Base-by-base conservation (phyloP, 257 asterid species). In the Salvia splendens region DNA sequence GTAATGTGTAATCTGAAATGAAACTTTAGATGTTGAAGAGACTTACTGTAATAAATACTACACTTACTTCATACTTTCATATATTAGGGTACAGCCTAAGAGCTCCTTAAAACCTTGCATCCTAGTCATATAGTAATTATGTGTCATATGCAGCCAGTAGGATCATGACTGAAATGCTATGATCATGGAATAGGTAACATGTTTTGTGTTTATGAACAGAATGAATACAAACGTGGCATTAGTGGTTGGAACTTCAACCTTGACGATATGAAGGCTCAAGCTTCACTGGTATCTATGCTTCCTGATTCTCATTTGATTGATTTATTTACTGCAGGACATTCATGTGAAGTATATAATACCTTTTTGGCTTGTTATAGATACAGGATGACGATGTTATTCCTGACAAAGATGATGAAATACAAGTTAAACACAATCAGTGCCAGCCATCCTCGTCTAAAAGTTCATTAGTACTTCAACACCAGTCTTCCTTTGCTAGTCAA, bases 261-360 rank as follows among this genome's bases (percentile, higher is more conserved):
- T 33, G 95, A 86, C 2, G 96, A 88, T 77, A 75, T 88, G 86
- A 88, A 86, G 83, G 87, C 94, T 52, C 92, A 84, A 81, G 96
- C 96, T 75, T 84, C 92, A 70, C 51, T 86, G 96, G 96, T 88
- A 88, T 47, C 59, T 46, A 36, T 76, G 14, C 61, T 45, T 73
- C 66, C 71, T 56, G 32, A 35, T 61, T 46, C 57, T 55, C 30
- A 28, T 42, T 78, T 2, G 24, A 62, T 47, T 53, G 51, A 33
- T 64, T 64, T 57, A 41, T 47, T 38, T 54, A 40, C 30, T 55
- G 28, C 55, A 40, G 53, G 17, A 30, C 24, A 16, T 68, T 58
- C 16, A 1, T 61, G 24, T 52, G 55, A 36, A 47, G 77, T 47
- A 33, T 30, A 72, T 56, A 20, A 41, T 75, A n/a, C 33, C 24